A percentile compares a stretch with the other conserved stretches of the same genome.
These are phyloP conservation scores for Apiotrichum montevideense DNA, from an alignment of 1,284 basidiomycete species.

Conservation along the genomic window DNA sequence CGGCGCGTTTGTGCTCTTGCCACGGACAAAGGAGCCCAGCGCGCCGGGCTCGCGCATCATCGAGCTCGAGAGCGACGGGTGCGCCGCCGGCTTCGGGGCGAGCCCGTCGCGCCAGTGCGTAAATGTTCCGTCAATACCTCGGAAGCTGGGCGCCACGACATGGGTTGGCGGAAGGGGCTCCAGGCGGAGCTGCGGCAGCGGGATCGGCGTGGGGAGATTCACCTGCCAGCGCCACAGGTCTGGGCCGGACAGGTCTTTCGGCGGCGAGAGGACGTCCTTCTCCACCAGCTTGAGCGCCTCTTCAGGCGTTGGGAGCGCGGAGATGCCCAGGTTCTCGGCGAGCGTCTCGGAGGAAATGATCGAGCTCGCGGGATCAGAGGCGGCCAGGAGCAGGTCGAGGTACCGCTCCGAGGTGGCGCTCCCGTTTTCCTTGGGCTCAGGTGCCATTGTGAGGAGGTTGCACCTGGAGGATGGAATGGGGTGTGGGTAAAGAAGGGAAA, in stretches of 20 bases:
- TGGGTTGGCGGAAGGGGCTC: constrained; percentile 71
- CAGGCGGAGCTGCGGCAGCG: constrained; percentile 54
- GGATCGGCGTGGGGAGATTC: constrained; percentile 30
- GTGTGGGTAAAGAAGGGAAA: too few relatives aligned
- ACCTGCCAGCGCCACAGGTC: constrained; percentile 42
- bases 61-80: constrained; percentile 69
- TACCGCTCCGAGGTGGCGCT: background rate
- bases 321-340: constrained; percentile 29
- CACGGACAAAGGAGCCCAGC: constrained; percentile 75
- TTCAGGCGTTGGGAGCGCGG: constrained; percentile 18
- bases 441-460: too few relatives aligned
- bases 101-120: constrained; percentile 66
- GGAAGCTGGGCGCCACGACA: constrained; percentile 64
- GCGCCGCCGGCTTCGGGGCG: constrained; percentile 50
- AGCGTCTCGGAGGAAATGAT: constrained; percentile 28
- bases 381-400: constrained; percentile 24
- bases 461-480: too few relatives aligned
- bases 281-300: constrained; percentile 29
- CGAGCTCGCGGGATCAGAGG: constrained; percentile 18
- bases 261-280: constrained; percentile 35
- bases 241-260: constrained; percentile 26
- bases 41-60: constrained; percentile 74
- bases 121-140: constrained; percentile 71
- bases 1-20: constrained; percentile 85
- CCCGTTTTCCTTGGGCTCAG: background rate